Evolutionary conservation across 2,329 filamentous ascomycete genomes (phyloP), one percentile per base, ranked within the genome.

Genomic region (Fusarium nygamai): DNA sequence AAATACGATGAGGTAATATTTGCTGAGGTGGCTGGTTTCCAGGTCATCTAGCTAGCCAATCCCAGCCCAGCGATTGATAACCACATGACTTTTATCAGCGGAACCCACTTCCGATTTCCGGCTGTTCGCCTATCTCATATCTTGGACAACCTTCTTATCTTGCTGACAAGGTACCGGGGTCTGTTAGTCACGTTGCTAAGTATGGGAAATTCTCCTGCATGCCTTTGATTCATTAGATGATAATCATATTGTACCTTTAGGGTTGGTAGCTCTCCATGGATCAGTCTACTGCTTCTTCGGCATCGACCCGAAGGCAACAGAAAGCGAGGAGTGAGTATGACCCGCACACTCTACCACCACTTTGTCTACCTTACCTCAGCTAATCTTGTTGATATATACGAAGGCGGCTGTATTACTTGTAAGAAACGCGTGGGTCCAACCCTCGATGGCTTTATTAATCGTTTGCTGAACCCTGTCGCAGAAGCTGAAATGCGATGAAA

Each of bases 401-500:
- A 20, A 66, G 61, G 36, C 12, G 64, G 64, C 8, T 67, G 64
- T 5, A 3, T n/a, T 4, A 50, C 61, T 43, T 66, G 64, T 7
- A 67, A 67, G n/a, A 66, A 38, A 65, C 17, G 64, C 11, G 64
- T 65, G 31, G 3, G 60, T 66, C 22, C 12, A 5, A 20, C 24
- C 8, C 11, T 29, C 3, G 7, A 13, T 3, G 5, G 5, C 33
- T 17, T 10, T 6, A 17, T 13, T 6, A 12, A 13, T 19, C 8
- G 8, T 6, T 56, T 24, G 20, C 48, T 64, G 13, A 57, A 11
- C 0, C 14, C 4, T 33, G 2, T 17, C 19, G 3, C 38, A 76
- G 69, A 67, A 61, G 6, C 22, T 76, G 19, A 77, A 77, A 56
- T 76, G 74, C 8, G 75, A 77, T 36, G 74, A 77, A 36, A 12